phyloP scores from a whole-genome alignment of 106 monocot genomes.

The Iris macrosiphon region DNA sequence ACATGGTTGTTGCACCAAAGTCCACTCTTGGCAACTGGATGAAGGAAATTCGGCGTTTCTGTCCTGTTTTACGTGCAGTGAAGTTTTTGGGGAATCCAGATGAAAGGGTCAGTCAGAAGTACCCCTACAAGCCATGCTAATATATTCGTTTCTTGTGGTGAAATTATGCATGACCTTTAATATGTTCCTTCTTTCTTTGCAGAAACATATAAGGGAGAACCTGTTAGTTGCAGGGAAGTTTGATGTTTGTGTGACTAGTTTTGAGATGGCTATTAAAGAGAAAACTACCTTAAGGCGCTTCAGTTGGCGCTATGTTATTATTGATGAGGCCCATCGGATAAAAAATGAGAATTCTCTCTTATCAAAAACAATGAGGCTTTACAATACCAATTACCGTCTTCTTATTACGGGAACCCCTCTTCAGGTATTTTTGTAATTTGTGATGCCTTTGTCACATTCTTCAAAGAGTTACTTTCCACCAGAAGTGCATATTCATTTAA shows the following conservation, averaged over 20 bases:
- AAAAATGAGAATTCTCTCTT: slow-evolving; percentile 79
- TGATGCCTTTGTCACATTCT: too few relatives aligned
- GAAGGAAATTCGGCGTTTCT: slow-evolving; percentile 85
- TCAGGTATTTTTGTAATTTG: slow-evolving; percentile 58
- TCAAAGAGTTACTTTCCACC: too few relatives aligned
- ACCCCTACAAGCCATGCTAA: too few relatives aligned
- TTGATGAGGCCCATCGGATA: slow-evolving; percentile 75
- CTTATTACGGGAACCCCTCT: slow-evolving; percentile 77
- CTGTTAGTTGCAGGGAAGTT: slow-evolving; percentile 67
- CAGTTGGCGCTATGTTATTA: slow-evolving; percentile 74
- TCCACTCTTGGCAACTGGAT: slow-evolving; percentile 99
- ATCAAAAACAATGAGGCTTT: slow-evolving; percentile 71
- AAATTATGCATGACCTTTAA: background rate
- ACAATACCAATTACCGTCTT: slow-evolving; percentile 61
- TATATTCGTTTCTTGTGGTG: background rate
- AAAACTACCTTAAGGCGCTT: slow-evolving; percentile 53
- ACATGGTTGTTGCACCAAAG: slow-evolving; percentile 96
- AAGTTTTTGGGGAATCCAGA: slow-evolving; percentile 92
- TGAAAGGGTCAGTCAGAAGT: slow-evolving; percentile 65
- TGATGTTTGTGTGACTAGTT: slow-evolving; percentile 68
- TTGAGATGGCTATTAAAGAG: slow-evolving; percentile 78
- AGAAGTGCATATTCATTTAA: too few relatives aligned
- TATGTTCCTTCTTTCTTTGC: slow-evolving; percentile 7
- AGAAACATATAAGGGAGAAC: slow-evolving; percentile 57
- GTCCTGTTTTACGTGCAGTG: slow-evolving; percentile 72